Conservation (phyloP, 495 filamentous ascomycete species). For the Xylaria acuta region DNA sequence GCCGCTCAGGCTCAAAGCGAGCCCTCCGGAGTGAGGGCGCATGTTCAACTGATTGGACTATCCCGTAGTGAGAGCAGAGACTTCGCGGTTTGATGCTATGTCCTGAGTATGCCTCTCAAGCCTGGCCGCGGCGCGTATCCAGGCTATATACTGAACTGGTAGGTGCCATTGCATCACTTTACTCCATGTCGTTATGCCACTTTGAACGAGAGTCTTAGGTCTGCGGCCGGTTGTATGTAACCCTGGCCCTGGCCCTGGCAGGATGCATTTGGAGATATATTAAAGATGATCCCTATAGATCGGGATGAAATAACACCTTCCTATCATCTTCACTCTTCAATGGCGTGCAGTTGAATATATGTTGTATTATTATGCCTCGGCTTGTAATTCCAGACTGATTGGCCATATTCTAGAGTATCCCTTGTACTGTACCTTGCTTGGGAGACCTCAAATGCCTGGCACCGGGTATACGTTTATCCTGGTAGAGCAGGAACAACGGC, state of each 20-base stretch:
- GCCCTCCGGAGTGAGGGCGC: not conserved
- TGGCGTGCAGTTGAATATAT: no score
- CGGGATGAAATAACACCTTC: conserved; percentile 9
- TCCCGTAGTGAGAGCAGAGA: not conserved
- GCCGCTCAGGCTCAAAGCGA: conserved; percentile 23
- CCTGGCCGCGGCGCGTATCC: not conserved
- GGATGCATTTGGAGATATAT: conserved; percentile 15
- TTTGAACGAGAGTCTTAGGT: not conserved
- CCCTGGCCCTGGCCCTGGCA: conserved; percentile 7
- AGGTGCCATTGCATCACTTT: not conserved
- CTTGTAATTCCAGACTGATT: not conserved
- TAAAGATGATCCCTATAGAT: conserved; percentile 15
- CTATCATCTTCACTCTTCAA: not conserved
- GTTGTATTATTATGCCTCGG: not conserved
- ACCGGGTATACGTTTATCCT: conserved; percentile 9
- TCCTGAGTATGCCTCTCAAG: not conserved
- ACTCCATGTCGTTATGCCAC: conserved; percentile 1
- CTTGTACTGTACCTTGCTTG: not conserved
- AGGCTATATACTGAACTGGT: conserved; percentile 8
- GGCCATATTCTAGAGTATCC: not conserved
- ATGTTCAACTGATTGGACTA: not conserved
- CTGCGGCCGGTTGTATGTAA: conserved; percentile 1
- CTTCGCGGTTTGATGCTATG: not conserved
- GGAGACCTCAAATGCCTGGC: not conserved
- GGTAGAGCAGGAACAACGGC: not conserved